phyloP scores from a whole-genome alignment of 1,139 yeast species.

The Kurtzmaniella quercitrusa region DNA sequence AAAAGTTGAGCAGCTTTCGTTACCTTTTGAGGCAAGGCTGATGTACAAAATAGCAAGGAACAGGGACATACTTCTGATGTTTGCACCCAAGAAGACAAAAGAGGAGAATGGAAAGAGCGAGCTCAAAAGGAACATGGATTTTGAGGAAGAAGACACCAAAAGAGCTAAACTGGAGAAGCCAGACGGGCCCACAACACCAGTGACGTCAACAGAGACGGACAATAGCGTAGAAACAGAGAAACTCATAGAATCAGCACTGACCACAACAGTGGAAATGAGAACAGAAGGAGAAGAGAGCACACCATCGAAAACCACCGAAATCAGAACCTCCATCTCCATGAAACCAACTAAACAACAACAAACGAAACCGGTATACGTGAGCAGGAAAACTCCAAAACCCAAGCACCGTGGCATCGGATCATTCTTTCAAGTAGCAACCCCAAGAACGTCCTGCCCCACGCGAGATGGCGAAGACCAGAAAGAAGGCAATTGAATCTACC shows the following conservation, averaged over 20 bases:
- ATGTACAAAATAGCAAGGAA: conserved; percentile 46
- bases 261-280: too few species aligned
- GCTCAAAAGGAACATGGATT: too few species aligned
- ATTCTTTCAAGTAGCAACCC: neutral
- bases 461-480: conserved; percentile 19
- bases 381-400: conserved; percentile 3
- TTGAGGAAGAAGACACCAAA: too few species aligned
- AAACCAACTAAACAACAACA: neutral
- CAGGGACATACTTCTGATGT: conserved; percentile 52
- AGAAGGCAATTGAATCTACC: neutral
- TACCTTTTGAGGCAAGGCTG: conserved; percentile 54
- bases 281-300: neutral
- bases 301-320: too few species aligned
- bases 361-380: conserved; percentile 11
- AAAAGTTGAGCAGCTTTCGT: conserved; percentile 10
- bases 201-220: too few species aligned
- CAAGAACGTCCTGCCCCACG: conserved; percentile 26
- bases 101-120: neutral
- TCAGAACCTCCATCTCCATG: neutral
- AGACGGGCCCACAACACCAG: neutral
- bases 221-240: too few species aligned
- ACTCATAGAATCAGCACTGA: too few species aligned
- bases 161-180: neutral
- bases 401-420: neutral
- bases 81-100: conserved; percentile 16